Evolutionary conservation across 768 basidiomycete genomes (phyloP).

Genomic region (Cystofilobasidium macerans): DNA sequence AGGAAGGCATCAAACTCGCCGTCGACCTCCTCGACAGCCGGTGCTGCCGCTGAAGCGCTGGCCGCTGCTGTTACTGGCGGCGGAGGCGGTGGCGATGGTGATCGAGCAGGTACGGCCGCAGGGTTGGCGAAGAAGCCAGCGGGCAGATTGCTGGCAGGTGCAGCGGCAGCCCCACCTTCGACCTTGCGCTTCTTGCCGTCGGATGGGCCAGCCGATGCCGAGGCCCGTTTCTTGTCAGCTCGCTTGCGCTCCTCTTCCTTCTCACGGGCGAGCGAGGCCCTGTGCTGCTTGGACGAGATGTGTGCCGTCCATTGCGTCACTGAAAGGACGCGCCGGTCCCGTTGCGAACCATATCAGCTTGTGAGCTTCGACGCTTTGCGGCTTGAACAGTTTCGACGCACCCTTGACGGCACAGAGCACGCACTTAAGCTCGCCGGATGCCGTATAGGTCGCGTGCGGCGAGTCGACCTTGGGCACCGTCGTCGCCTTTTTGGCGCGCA

Average conservation of each 20-base stretch:
- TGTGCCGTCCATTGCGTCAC: conserved; percentile 38
- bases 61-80: neutral
- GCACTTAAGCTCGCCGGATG: conserved; percentile 33
- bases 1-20: neutral
- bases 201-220: neutral
- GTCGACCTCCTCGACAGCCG: neutral
- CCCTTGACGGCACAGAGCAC: conserved; percentile 35
- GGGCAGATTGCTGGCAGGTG: too few species aligned
- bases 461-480: conserved; percentile 31
- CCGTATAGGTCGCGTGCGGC: conserved; percentile 33
- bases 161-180: neutral
- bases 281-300: conserved; percentile 35
- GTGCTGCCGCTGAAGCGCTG: neutral
- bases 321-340: conserved; percentile 16
- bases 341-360: too few species aligned
- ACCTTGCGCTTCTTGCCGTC: conserved; percentile 1
- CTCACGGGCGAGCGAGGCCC: conserved; percentile 33
- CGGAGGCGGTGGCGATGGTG: neutral
- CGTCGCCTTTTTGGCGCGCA: conserved; percentile 35
- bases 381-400: too few species aligned
- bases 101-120: neutral
- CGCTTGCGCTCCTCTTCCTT: conserved; percentile 28
- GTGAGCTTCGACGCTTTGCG: too few species aligned
- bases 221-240: neutral
- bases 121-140: neutral